Base-by-base conservation (phyloP, 257 asterid genomes). In the Jasminum sambac region DNA sequence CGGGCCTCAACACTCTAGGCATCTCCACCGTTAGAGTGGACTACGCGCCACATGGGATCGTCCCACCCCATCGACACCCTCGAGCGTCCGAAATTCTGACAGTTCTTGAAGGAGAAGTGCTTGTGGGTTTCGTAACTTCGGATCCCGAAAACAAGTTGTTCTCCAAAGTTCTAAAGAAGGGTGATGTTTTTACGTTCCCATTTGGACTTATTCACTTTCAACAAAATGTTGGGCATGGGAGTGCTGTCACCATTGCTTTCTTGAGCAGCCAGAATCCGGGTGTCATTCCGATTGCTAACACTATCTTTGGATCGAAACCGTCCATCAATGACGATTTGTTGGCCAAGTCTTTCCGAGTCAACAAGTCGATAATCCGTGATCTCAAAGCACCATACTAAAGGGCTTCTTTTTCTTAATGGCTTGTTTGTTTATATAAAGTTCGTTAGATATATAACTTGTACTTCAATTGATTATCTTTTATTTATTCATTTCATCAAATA, bases 1-100 rank as follows among this genome's bases (percentile, higher is more conserved):
- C 87, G 1, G 89, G 89, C 60, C 84, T 82, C 76, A 82, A 85
- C 82, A 80, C 89, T 14, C 81, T 85, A 10, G 87, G 87, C 44
- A 79, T 84, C 68, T 82, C 84, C 74, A 79, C 86, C 14, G 89
- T 80, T 17, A 76, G 85, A 0, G 89, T 76, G 7, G 89, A 85
- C 64, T 85, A 82, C 19, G 84, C 77, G 5, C 89, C 84, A 0
- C 62, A 37, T 0, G 89, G 87, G 14, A 36, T 78, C 30, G 85
- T 80, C 16, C 87, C 84, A 6, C 87, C 82, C 5, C 87, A 82
- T 67, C 77, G 73, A 38, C 87, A 85, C 74, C 87, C 89, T 10
- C 82, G 87, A 0, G 87, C 85, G 0, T 11, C 89, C 1, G 87
- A 85, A 68, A 50, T 85, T 11, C 50, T 82, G 50, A 69, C 70